A percentile compares a stretch with the other conserved stretches of the same genome.
These are phyloP conservation scores for Ochetophila trinervis DNA, from an alignment of 306 rosid species.

Conservation along the genomic window DNA sequence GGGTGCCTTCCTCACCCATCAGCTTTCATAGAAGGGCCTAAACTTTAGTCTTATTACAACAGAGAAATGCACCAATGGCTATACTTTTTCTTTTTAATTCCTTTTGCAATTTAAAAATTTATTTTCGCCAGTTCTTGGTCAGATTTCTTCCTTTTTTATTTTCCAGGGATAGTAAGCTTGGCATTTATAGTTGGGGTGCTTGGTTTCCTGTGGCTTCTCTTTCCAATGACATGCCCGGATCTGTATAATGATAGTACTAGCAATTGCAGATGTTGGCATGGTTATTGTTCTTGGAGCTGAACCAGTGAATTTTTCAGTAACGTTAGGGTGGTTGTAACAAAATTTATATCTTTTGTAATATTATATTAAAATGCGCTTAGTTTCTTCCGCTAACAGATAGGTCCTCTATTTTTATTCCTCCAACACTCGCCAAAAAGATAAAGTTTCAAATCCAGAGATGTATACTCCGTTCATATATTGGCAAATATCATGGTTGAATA, in stretches of 20 bases:
- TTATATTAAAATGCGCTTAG: background rate
- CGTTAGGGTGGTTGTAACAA: background rate
- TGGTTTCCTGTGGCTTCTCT: conserved; percentile 80
- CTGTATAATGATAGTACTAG: conserved; percentile 65
- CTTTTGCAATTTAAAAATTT: conserved; percentile 11
- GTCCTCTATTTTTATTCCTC: background rate
- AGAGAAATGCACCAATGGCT: too few relatives aligned
- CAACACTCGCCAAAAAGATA: too few relatives aligned
- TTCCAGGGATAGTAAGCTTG: conserved; percentile 55
- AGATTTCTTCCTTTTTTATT: conserved; percentile 14
- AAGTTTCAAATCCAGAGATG: too few relatives aligned
- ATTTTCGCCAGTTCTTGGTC: conserved; percentile 8
- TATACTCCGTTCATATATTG: too few relatives aligned
- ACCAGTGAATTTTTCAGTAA: conserved; percentile 14
- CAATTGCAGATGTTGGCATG: conserved; percentile 87
- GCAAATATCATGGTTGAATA: too few relatives aligned
- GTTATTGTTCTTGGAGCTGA: conserved; percentile 67
- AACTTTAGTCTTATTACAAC: too few relatives aligned
- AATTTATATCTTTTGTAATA: background rate
- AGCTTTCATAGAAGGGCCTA: too few relatives aligned
- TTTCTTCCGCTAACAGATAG: background rate
- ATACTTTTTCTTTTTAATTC: conserved; percentile 1
- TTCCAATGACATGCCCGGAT: conserved; percentile 66
- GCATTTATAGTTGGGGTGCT: conserved; percentile 60
- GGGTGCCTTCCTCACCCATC: too few relatives aligned